Base-by-base conservation (phyloP, 1,139 yeast genomes). In the Diutina siamensis region DNA sequence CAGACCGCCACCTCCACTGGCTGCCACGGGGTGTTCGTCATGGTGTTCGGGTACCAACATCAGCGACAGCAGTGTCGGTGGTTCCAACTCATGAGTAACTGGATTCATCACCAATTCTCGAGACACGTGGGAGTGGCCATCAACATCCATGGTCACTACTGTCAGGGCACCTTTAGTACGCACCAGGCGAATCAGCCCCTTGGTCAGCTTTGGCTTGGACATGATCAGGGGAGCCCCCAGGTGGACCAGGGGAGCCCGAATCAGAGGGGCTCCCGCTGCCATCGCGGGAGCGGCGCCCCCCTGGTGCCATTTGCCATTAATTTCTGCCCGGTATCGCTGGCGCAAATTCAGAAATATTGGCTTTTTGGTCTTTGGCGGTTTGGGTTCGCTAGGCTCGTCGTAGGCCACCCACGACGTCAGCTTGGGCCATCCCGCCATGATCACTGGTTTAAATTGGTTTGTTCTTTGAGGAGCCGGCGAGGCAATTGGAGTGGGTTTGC, bases 111-210 rank as follows among this genome's bases (percentile, higher is more conserved):
- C 31, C 7, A 38, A 17, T 18, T 38, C 42, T 15, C 32, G 10
- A 8, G 42, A 38, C 10, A 38, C 32, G 3, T 25, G 21, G 13
- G 13, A 13, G 8, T 38, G 32, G 13, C 20, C 21, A 15, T 38
- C 42, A 13, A 17, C 32, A 15, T 38, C 42, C 31, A 38, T 25
- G 20, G 33, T 25, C n/a, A 38, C 17, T 20, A 25, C 42, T 9
- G 31, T 38, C 20, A 17, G 28, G 21, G 42, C 31, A 8, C 42
- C 42, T 25, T 17, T 22, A 32, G 42, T 38, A 3, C 42, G 42
- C 19, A 38, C 42, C 42, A 38, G 42, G 32, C 42, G 42, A 25
- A 38, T 15, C 42, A 38, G 42, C 3, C 32, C 32, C 15, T 31
- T 31, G 4, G 15, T n/a, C 34, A 31, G 34, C 5, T 9, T 9